Conservation (phyloP, 495 filamentous ascomycete species). For the Aspergillus sclerotiicarbonarius region DNA sequence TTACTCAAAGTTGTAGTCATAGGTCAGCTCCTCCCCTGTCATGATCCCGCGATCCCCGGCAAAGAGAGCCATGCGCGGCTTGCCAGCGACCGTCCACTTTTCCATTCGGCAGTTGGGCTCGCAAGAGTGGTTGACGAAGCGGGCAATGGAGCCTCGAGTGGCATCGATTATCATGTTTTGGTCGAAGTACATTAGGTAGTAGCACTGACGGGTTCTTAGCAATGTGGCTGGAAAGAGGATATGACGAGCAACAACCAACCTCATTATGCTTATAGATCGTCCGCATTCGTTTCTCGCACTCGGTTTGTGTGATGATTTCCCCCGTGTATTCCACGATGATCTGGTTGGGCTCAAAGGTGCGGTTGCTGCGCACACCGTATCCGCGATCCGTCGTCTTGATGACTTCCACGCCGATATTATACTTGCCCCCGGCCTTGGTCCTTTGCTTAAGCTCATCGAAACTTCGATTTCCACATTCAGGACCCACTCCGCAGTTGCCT, state of each 20-base stretch:
- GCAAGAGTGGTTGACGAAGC: slow-evolving; percentile 98
- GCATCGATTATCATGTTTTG: slow-evolving; percentile 99
- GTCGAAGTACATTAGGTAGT: slow-evolving; percentile 97
- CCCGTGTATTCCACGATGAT: slow-evolving; percentile 98
- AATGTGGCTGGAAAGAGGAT: slow-evolving; percentile 3
- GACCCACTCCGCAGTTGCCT: slow-evolving; percentile 77
- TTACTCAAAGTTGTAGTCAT: slow-evolving; percentile 97
- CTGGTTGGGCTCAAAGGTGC: slow-evolving; percentile 82
- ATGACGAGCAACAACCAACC: slow-evolving; percentile 46
- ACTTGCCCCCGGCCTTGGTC: slow-evolving; percentile 74
- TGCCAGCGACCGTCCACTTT: slow-evolving; percentile 93
- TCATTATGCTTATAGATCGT: slow-evolving; percentile 88
- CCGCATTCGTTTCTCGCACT: slow-evolving; percentile 91
- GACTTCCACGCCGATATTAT: slow-evolving; percentile 89
- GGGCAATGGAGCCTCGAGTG: slow-evolving; percentile 89
- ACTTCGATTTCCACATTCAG: slow-evolving; percentile 77
- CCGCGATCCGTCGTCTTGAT: slow-evolving; percentile 86
- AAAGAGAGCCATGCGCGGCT: slow-evolving; percentile 96
- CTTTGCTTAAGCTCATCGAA: slow-evolving; percentile 78
- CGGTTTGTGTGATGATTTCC: slow-evolving; percentile 91
- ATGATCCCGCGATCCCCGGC: slow-evolving; percentile 85
- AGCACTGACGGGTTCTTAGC: slow-evolving; percentile 59
- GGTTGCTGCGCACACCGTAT: slow-evolving; percentile 86
- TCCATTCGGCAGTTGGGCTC: slow-evolving; percentile 96
- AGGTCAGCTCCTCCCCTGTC: slow-evolving; percentile 95